phyloP scores from a whole-genome alignment of 768 basidiomycete species.

The Gloeopeniophorella convolvens region DNA sequence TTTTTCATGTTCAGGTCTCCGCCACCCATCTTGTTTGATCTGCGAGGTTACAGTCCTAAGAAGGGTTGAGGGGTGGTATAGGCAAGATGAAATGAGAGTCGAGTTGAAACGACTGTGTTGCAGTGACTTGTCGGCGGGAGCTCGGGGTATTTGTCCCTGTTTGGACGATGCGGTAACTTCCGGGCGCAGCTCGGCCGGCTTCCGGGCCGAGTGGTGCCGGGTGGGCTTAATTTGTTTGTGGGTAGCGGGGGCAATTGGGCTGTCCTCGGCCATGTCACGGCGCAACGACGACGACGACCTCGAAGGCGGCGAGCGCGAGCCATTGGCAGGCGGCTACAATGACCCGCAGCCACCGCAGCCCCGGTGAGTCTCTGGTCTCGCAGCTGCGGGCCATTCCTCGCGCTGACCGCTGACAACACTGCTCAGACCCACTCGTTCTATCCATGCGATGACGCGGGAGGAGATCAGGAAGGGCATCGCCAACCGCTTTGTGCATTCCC shows the following conservation, averaged over 20 bases:
- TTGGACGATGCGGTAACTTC: neutral
- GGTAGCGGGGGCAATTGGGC: neutral
- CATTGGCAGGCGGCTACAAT: constrained; percentile 22
- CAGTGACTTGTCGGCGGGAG: neutral
- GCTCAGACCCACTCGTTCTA: constrained; percentile 65
- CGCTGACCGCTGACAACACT: constrained; percentile 1
- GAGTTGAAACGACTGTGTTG: neutral
- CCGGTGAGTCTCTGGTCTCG: constrained; percentile 21
- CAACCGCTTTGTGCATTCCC: constrained; percentile 84
- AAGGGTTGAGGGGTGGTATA: constrained; percentile 8
- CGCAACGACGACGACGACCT: constrained; percentile 25
- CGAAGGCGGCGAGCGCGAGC: constrained; percentile 29
- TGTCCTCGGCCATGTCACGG: constrained; percentile 23
- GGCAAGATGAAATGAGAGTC: constrained; percentile 11
- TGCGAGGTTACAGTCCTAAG: constrained; percentile 4
- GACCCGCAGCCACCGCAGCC: constrained; percentile 14
- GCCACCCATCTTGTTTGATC: constrained; percentile 82
- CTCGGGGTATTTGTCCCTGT: constrained; percentile 5
- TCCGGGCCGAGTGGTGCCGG: neutral
- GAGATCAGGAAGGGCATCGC: constrained; percentile 84
- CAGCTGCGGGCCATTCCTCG: constrained; percentile 19
- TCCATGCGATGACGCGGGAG: constrained; percentile 74
- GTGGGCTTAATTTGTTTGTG: neutral
- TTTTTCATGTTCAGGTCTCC: constrained; percentile 99
- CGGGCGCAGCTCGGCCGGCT: neutral